phyloP scores from a whole-genome alignment of 108 stramenopile genomes.

The Cyclostephanos tholiformis region DNA sequence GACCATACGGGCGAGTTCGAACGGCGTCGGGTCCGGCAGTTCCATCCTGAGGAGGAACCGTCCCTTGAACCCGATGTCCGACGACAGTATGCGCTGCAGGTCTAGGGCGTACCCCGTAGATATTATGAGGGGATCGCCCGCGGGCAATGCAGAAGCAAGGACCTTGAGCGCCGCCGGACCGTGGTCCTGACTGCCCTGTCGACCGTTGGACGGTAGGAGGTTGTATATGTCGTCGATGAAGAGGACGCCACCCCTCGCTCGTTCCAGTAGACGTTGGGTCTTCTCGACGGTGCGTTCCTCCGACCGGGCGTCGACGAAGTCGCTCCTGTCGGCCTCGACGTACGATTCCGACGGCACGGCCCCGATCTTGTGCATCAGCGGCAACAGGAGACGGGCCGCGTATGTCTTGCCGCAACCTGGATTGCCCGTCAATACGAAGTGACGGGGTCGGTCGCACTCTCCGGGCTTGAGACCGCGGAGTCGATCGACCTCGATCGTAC shows the following conservation, averaged over 20 bases:
- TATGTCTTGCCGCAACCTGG: conserved; percentile 92
- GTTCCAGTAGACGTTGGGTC: conserved; percentile 67
- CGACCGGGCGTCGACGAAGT: conserved; percentile 76
- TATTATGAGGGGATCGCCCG: conserved; percentile 76
- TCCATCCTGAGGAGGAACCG: conserved; percentile 79
- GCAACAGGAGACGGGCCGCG: conserved; percentile 74
- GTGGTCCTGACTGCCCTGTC: conserved; percentile 80
- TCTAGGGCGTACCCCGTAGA: conserved; percentile 75
- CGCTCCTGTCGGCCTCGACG: conserved; percentile 67
- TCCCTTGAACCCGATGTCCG: conserved; percentile 84
- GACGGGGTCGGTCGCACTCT: conserved; percentile 55
- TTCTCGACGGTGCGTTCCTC: conserved; percentile 81
- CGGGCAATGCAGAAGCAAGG: conserved; percentile 63
- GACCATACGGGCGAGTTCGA: conserved; percentile 82
- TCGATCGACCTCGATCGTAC: conserved; percentile 74
- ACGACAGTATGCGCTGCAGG: conserved; percentile 71
- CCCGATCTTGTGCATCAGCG: conserved; percentile 78
- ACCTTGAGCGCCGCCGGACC: conserved; percentile 82
- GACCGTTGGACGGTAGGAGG: conserved; percentile 75
- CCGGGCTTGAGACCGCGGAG: conserved; percentile 48
- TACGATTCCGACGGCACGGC: conserved; percentile 62
- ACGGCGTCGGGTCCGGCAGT: conserved; percentile 77
- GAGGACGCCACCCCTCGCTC: conserved; percentile 80
- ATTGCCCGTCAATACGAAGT: conserved; percentile 85
- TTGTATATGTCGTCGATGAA: conserved; percentile 84